These are phyloP conservation scores for Xerophyta viscosa DNA, from an alignment of 106 monocot genomes.

Conservation along the genomic window DNA sequence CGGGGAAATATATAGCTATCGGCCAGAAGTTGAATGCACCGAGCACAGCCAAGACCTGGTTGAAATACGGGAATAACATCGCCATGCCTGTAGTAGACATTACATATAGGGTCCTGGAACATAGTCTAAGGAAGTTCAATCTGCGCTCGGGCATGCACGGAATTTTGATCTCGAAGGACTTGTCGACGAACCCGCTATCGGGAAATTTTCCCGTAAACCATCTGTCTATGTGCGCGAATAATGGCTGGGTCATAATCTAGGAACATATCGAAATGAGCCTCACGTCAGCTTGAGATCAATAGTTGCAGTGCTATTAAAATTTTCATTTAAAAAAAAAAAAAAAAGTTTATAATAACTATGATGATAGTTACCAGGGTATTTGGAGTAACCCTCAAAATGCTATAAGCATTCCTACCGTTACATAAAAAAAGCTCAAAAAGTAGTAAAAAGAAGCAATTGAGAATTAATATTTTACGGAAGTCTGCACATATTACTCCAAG, in stretches of 20 bases:
- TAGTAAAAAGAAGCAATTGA: too few species aligned
- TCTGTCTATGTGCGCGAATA: constrained; percentile 24
- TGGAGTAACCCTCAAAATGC: too few species aligned
- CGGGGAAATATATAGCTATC: constrained; percentile 23
- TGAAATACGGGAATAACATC: constrained; percentile 33
- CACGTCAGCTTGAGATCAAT: too few species aligned
- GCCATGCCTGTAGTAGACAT: constrained; percentile 17
- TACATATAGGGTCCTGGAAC: constrained; percentile 21
- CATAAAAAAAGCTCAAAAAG: too few species aligned
- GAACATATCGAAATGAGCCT: background rate
- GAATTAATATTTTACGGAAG: too few species aligned
- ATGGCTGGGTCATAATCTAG: constrained; percentile 15
- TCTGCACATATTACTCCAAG: too few species aligned
- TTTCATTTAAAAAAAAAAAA: too few species aligned
- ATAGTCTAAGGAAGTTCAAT: constrained; percentile 17
- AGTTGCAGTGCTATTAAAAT: too few species aligned
- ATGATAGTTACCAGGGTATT: too few species aligned
- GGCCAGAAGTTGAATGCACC: constrained; percentile 34
- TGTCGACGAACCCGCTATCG: constrained; percentile 6
- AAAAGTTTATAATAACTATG: too few species aligned
- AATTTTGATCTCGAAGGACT: background rate
- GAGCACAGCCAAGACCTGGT: constrained; percentile 24
- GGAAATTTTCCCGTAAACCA: constrained; percentile 6
- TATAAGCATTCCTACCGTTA: too few species aligned
- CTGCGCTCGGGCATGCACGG: background rate